Evolutionary conservation across 179 eudicot species (phyloP).

Genomic region (Carnegiea gigantea): DNA sequence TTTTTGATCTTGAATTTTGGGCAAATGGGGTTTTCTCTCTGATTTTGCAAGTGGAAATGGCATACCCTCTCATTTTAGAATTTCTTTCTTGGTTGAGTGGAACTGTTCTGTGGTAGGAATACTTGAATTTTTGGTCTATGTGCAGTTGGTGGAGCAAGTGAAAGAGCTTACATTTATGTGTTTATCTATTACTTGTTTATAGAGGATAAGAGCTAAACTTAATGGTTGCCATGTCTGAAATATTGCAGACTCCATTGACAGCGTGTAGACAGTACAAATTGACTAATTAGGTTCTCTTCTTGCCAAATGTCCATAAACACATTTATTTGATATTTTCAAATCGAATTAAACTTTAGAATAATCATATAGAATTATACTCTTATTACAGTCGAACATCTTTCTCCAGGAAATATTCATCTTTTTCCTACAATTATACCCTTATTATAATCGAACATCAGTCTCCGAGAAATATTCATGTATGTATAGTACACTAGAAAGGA

Average conservation of each 20-base stretch:
- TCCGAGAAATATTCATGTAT: not conserved
- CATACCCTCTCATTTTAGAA: constrained; percentile 42
- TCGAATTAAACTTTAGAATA: not conserved
- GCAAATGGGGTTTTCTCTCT: constrained; percentile 26
- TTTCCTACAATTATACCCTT: too few relatives aligned
- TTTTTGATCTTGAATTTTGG: constrained; percentile 38
- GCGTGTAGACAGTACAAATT: not conserved
- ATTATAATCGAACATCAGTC: not conserved
- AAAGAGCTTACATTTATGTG: not conserved
- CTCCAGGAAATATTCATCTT: too few relatives aligned
- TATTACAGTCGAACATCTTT: not conserved
- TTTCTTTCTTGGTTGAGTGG: not conserved
- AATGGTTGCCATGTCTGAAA: constrained; percentile 2
- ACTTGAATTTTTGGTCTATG: not conserved
- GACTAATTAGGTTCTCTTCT: not conserved
- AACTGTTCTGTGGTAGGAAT: not conserved
- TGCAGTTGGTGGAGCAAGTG: not conserved
- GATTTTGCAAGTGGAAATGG: constrained; percentile 30
- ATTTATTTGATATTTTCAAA: not conserved
- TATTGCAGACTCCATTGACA: not conserved
- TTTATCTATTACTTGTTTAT: not conserved
- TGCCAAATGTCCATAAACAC: not conserved
- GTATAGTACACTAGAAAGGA: too few relatives aligned
- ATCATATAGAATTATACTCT: not conserved
- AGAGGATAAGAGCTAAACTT: not conserved